These are phyloP conservation scores for Physcia stellaris DNA, from an alignment of 495 filamentous ascomycete species.

Conservation along the genomic window DNA sequence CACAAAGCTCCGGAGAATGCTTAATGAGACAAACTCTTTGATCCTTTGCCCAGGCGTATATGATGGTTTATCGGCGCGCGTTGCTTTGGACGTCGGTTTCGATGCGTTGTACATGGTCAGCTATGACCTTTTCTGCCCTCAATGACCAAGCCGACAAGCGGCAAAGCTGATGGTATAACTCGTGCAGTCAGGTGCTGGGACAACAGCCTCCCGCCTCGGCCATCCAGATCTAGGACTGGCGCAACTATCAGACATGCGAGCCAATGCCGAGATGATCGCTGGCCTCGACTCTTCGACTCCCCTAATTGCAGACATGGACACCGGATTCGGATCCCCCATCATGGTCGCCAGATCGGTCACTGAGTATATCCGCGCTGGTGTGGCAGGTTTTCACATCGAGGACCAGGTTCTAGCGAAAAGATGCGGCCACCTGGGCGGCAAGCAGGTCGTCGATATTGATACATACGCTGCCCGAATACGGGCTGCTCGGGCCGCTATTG, in stretches of 20 bases:
- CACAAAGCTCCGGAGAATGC: constrained; percentile 25
- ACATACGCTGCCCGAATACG: constrained; percentile 44
- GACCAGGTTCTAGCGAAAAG: constrained; percentile 56
- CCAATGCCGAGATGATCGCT: constrained; percentile 53
- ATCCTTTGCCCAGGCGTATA: constrained; percentile 55
- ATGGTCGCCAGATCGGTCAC: constrained; percentile 49
- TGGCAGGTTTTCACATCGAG: constrained; percentile 59
- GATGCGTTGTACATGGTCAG: constrained; percentile 59
- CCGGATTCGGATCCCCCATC: constrained; percentile 46
- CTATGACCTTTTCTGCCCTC: no score
- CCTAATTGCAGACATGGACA: constrained; percentile 61
- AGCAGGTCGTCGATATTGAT: constrained; percentile 40
- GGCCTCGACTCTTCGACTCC: constrained; percentile 44
- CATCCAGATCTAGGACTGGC: constrained; percentile 53
- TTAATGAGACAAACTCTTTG: constrained; percentile 22
- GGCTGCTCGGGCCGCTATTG: constrained; percentile 34
- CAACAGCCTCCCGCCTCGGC: constrained; percentile 47
- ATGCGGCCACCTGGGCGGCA: constrained; percentile 48
- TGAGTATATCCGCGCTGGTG: constrained; percentile 49
- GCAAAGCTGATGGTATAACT: no score
- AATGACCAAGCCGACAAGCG: no score
- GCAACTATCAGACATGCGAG: constrained; percentile 49
- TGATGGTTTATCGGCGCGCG: constrained; percentile 53
- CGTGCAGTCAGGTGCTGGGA: constrained; percentile 59
- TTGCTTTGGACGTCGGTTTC: constrained; percentile 46